A percentile compares a stretch with the other conserved stretches of the same genome.
phyloP scores from a whole-genome alignment of 2,329 filamentous ascomycete species.

The Cladosporium sp. region DNA sequence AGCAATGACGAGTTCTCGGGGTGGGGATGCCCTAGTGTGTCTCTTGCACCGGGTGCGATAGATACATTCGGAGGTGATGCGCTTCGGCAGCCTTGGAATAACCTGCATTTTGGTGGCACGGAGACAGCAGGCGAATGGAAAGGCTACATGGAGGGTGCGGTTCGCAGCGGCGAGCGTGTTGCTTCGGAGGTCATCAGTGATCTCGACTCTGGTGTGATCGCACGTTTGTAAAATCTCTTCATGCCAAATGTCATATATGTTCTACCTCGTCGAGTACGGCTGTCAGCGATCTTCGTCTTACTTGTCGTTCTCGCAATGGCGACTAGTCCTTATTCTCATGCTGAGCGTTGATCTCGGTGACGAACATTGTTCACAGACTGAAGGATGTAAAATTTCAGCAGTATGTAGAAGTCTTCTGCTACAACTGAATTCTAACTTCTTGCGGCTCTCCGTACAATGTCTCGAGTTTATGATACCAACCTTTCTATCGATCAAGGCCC shows the following conservation, averaged over 20 bases:
- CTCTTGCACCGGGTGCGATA: constrained; percentile 23
- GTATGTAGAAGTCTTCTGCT: too few species aligned
- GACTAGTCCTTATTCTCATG: too few species aligned
- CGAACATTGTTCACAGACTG: too few species aligned
- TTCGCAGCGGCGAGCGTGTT: constrained; percentile 47
- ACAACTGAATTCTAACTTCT: too few species aligned
- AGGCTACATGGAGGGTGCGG: constrained; percentile 57
- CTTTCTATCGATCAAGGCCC: not conserved
- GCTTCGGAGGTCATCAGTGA: constrained; percentile 42
- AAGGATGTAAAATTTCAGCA: too few species aligned
- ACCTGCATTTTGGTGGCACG: constrained; percentile 53
- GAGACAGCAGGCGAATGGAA: constrained; percentile 53
- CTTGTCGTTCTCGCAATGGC: too few species aligned
- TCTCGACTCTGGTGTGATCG: constrained; percentile 9
- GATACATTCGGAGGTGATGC: constrained; percentile 20
- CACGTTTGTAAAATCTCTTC: constrained; percentile 16
- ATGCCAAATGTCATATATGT: too few species aligned
- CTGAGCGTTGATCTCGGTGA: too few species aligned
- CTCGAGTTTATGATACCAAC: too few species aligned
- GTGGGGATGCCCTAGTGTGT: constrained; percentile 29
- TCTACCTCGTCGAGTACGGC: too few species aligned
- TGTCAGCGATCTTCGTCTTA: too few species aligned
- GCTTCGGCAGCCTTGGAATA: constrained; percentile 27
- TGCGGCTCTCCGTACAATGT: too few species aligned
- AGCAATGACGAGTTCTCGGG: constrained; percentile 28